These are phyloP conservation scores for Gracilaria domingensis DNA, from an alignment of 23 red algal species.

Conservation along the genomic window DNA sequence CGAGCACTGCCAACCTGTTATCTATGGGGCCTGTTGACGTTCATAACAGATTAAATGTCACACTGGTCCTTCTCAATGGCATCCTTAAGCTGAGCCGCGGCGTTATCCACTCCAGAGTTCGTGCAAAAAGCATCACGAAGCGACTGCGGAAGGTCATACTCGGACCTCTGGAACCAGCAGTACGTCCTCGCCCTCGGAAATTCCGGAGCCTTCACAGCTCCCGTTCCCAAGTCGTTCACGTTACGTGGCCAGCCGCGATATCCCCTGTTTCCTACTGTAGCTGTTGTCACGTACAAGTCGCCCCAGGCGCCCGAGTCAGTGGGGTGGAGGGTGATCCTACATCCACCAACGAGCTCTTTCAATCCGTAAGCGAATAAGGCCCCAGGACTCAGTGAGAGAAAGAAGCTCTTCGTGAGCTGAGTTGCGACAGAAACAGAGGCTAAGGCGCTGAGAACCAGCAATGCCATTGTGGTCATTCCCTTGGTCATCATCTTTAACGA, in stretches of 20 bases:
- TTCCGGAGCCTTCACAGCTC: conserved; percentile 1
- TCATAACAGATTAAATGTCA: not conserved
- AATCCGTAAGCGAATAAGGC: not conserved
- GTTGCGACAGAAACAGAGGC: not conserved
- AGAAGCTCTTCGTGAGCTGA: conserved; percentile 15
- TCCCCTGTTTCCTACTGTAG: not conserved
- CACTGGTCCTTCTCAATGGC: conserved; percentile 18
- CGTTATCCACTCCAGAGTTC: conserved; percentile 5
- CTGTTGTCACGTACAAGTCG: not conserved
- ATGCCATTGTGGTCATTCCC: not conserved
- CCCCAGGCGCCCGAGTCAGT: not conserved
- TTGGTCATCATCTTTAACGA: conserved; percentile 9
- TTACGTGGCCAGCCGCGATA: conserved; percentile 10
- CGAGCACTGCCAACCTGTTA: no score
- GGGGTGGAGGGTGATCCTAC: not conserved
- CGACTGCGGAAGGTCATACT: conserved; percentile 12
- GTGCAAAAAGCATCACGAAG: conserved; percentile 16
- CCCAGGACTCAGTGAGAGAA: not conserved
- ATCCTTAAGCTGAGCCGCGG: conserved; percentile 9
- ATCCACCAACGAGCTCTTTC: not conserved
- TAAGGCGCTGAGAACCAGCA: conserved; percentile 9
- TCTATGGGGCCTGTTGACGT: no score
- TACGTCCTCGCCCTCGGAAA: conserved; percentile 11
- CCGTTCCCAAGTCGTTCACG: conserved; percentile 13
- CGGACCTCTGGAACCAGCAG: conserved; percentile 12